Evolutionary conservation across 352 stramenopile genomes (phyloP), one percentile per base, ranked within the genome.

Genomic region (Phytophthora crassamura): DNA sequence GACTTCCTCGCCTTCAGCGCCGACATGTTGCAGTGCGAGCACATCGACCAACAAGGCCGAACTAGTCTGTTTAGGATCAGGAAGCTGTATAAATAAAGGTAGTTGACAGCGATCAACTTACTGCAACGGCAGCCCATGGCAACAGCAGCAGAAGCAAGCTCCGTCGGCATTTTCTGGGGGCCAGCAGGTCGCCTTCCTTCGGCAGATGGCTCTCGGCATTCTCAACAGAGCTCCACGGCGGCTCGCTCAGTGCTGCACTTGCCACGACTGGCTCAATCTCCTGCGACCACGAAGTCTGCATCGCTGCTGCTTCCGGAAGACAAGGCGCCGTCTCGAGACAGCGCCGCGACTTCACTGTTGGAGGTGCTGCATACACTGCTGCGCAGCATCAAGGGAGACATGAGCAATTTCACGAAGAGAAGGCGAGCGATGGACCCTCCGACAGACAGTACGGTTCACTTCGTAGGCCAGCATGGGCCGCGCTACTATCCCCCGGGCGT

Each of bases 1-100:
- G 86, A 94, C 49, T 94, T 94, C 57, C 63, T 88, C 22, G 62
- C 54, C 3, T 92, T 82, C 40, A 74, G 64, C 46, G 82, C 61
- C 34, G 52, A 62, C 1, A 74, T 77, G 25, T 49, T 94, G n/a
- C 59, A 36, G 18, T 64, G 56, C 41, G 55, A 91, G 49, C 51
- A 62, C n/a, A 78, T 93, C 25, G 66, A 71, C 2, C 53, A 72
- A 11, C 65, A 80, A 36, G 66, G 63, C 30, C 75, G 67, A 25
- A 77, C 89, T 25, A 79, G 59, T 39, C 69, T 92, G 30, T 86
- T 82, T 64, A 75, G 74, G 74, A 79, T 92, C 64, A 82, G 46
- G 41, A 73, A 62, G 22, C 57, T 47, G 59, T 64, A 48, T 50
- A 43, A 71, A 66, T 63, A 62, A 41, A 62, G 48, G 38, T 4